Percentiles rank a stretch among this genome's conserved stretches.
Evolutionary conservation across 495 filamentous ascomycete genomes (phyloP).

Genomic region (Tuber magnatum): DNA sequence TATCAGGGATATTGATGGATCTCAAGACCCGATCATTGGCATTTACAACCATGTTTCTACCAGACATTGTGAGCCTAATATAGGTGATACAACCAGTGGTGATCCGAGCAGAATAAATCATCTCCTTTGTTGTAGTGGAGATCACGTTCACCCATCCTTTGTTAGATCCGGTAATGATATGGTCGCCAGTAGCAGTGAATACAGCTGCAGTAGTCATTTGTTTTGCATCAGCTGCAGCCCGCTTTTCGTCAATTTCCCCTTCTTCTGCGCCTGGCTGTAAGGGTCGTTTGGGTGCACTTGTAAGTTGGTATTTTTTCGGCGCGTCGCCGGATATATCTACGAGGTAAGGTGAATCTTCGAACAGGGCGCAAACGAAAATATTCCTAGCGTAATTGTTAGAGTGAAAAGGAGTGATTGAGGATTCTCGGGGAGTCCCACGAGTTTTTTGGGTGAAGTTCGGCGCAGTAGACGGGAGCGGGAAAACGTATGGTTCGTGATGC

Average conservation of each 20-base stretch:
- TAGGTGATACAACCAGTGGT: constrained; percentile 84
- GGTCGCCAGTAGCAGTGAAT: constrained; percentile 74
- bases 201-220: constrained; percentile 85
- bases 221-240: constrained; percentile 83
- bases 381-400: constrained; percentile 26
- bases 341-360: constrained; percentile 82
- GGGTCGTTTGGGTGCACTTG: constrained; percentile 69
- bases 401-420: neutral
- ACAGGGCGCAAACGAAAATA: constrained; percentile 71
- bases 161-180: constrained; percentile 83
- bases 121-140: constrained; percentile 64
- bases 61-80: constrained; percentile 71
- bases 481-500: constrained; percentile 65
- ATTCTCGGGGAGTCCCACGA: constrained; percentile 52
- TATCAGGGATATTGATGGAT: constrained; percentile 68
- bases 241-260: constrained; percentile 63
- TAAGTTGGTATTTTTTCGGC: constrained; percentile 65
- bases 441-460: constrained; percentile 85
- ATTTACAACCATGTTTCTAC: constrained; percentile 79
- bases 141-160: constrained; percentile 96
- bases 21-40: constrained; percentile 86
- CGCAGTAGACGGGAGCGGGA: constrained; percentile 86
- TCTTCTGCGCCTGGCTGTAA: constrained; percentile 57
- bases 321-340: constrained; percentile 64
- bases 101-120: constrained; percentile 77